Evolutionary conservation across 768 basidiomycete genomes (phyloP).

Genomic region (Auriscalpium microsporum): DNA sequence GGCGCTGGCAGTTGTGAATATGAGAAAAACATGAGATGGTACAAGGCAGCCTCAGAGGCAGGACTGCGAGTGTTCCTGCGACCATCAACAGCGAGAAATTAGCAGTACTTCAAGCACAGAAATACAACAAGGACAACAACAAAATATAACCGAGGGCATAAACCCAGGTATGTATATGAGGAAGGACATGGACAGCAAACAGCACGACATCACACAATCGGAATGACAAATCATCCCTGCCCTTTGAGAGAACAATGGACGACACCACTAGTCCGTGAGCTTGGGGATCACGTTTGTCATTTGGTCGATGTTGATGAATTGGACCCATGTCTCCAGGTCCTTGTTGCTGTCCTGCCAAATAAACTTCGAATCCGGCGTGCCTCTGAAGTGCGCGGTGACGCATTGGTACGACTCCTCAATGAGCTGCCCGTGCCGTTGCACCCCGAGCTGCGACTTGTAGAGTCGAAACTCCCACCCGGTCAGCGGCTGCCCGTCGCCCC

Average conservation of each 20-base stretch:
- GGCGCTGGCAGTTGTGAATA: no score
- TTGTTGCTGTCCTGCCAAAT: slow-evolving; percentile 62
- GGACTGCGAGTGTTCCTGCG: no score
- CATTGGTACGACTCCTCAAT: slow-evolving; percentile 69
- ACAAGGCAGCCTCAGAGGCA: no score
- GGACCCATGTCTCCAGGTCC: slow-evolving; percentile 71
- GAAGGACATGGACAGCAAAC: no score
- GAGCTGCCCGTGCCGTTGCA: slow-evolving; percentile 46
- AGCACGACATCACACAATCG: no score
- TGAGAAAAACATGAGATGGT: no score
- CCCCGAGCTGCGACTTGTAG: slow-evolving; percentile 65
- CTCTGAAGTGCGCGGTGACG: slow-evolving; percentile 69
- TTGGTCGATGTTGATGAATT: slow-evolving; percentile 78
- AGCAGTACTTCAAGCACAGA: no score
- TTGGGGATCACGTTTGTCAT: slow-evolving; percentile 74
- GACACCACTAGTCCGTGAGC: slow-evolving; percentile 41
- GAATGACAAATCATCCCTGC: no score
- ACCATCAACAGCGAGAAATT: no score
- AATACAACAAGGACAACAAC: no score
- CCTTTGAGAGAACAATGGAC: neutral
- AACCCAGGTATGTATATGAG: no score
- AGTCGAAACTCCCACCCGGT: slow-evolving; percentile 84
- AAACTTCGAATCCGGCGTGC: slow-evolving; percentile 54
- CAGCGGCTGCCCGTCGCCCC: slow-evolving; percentile 59
- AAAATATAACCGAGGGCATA: no score